Evolutionary conservation across 2,329 filamentous ascomycete genomes (phyloP).

Genomic region (Tolypocladium tundrense): DNA sequence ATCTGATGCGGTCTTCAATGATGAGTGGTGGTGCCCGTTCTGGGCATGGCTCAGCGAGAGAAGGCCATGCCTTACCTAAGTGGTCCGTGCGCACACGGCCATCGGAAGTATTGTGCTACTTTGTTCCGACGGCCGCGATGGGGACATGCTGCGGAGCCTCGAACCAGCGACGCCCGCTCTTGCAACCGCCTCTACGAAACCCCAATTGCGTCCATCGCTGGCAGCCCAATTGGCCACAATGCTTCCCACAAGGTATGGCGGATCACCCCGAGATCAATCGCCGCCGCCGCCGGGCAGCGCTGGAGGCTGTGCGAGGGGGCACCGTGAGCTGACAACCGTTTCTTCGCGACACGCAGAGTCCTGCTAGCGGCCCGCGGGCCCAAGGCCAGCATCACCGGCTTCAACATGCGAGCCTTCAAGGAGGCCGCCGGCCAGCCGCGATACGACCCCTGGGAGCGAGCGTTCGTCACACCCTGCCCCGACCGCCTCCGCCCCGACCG

Average conservation of each 20-base stretch:
- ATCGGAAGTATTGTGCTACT: conserved; percentile 5
- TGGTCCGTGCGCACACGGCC: conserved; percentile 9
- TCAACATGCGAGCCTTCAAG: conserved; percentile 75
- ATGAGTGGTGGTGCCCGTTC: neutral
- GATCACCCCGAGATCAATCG: neutral
- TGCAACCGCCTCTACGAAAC: neutral
- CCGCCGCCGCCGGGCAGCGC: neutral
- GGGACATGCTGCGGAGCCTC: conserved; percentile 1
- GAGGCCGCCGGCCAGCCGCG: conserved; percentile 52
- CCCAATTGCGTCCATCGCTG: conserved; percentile 1
- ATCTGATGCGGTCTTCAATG: neutral
- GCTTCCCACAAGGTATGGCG: conserved; percentile 27
- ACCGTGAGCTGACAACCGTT: conserved; percentile 1
- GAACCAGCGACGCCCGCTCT: neutral
- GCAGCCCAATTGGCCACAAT: conserved; percentile 16
- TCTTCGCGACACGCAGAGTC: conserved; percentile 21
- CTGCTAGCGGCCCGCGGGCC: conserved; percentile 42
- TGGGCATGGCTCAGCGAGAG: neutral
- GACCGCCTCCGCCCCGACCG: neutral
- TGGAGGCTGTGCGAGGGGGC: neutral
- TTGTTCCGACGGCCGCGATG: conserved; percentile 11
- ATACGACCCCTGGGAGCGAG: conserved; percentile 58
- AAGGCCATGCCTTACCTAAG: neutral
- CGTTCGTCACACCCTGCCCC: conserved; percentile 34
- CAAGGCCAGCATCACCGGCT: conserved; percentile 78